A percentile compares a stretch with the other conserved stretches of the same genome.
Evolutionary conservation across 2,329 filamentous ascomycete species (phyloP).

Genomic region (Coleophoma eucalyptorum): DNA sequence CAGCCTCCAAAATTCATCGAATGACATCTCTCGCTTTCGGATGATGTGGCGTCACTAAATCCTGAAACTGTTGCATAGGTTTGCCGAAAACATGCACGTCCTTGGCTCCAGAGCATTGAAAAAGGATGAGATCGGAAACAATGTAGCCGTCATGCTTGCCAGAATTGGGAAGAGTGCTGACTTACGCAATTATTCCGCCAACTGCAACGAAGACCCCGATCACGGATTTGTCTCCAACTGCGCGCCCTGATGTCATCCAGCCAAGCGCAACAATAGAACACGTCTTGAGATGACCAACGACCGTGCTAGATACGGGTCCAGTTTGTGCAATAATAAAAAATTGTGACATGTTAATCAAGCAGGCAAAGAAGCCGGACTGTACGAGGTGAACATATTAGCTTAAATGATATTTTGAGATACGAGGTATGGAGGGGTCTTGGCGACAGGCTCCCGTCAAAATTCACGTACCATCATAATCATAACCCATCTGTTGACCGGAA

Average conservation of each 20-base stretch:
- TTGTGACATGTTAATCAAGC: constrained; percentile 61
- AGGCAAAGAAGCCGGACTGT: constrained; percentile 59
- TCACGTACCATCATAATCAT: constrained; percentile 53
- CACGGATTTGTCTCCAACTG: constrained; percentile 50
- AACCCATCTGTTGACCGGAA: constrained; percentile 48
- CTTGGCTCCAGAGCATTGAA: too few species aligned
- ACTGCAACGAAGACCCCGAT: constrained; percentile 53
- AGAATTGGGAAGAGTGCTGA: constrained; percentile 11
- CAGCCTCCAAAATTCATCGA: background rate
- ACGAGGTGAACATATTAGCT: constrained; percentile 18
- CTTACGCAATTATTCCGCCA: constrained; percentile 53
- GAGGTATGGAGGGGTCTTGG: background rate
- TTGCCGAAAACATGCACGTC: too few species aligned
- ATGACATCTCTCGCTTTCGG: too few species aligned
- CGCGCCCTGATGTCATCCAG: constrained; percentile 53
- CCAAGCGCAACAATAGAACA: constrained; percentile 62
- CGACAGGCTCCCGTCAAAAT: background rate
- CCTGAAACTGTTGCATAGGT: too few species aligned
- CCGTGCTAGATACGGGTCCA: constrained; percentile 60
- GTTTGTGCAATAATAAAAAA: constrained; percentile 61
- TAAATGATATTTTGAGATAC: constrained; percentile 6
- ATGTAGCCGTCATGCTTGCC: too few species aligned
- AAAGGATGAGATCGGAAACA: too few species aligned
- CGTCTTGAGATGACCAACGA: constrained; percentile 64
- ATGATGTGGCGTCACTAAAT: too few species aligned